Percentiles rank a stretch among this genome's conserved stretches.
phyloP scores from a whole-genome alignment of 306 rosid species.

The Leucaena leucocephala region DNA sequence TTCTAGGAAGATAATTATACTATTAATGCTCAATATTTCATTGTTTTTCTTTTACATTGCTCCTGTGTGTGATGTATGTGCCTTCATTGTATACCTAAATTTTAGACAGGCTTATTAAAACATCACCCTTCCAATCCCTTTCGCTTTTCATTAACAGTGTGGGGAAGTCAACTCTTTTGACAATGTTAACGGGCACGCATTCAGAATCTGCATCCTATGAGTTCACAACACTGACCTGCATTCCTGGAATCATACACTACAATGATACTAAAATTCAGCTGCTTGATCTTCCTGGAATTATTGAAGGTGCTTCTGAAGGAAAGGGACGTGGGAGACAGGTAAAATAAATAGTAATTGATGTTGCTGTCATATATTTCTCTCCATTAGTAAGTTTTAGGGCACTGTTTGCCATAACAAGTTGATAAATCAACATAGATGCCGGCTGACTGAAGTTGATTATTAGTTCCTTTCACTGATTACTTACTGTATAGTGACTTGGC shows the following conservation, averaged over 20 bases:
- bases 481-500: conserved; percentile 29
- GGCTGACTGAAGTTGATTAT: conserved; percentile 3
- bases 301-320: conserved; percentile 99
- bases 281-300: conserved; percentile 99
- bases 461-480: conserved; percentile 19
- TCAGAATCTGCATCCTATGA: conserved; percentile 99
- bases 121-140: conserved; percentile 22
- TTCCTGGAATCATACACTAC: conserved; percentile 95
- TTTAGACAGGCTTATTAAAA: background rate
- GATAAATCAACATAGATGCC: background rate
- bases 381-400: conserved; percentile 10
- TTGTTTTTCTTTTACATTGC: background rate
- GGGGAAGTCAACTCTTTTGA: conserved; percentile 97
- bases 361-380: conserved; percentile 24
- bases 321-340: conserved; percentile 99
- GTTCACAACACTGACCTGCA: conserved; percentile 96
- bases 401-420: background rate
- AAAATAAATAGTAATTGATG: conserved; percentile 26
- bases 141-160: conserved; percentile 62
- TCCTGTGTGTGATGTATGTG: conserved; percentile 2
- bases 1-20: background rate
- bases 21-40: conserved; percentile 1
- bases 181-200: conserved; percentile 94
- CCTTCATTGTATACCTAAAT: conserved; percentile 9
- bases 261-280: conserved; percentile 97